phyloP scores from a whole-genome alignment of 148 eudicot genomes.

The Suaeda aralocaspica region DNA sequence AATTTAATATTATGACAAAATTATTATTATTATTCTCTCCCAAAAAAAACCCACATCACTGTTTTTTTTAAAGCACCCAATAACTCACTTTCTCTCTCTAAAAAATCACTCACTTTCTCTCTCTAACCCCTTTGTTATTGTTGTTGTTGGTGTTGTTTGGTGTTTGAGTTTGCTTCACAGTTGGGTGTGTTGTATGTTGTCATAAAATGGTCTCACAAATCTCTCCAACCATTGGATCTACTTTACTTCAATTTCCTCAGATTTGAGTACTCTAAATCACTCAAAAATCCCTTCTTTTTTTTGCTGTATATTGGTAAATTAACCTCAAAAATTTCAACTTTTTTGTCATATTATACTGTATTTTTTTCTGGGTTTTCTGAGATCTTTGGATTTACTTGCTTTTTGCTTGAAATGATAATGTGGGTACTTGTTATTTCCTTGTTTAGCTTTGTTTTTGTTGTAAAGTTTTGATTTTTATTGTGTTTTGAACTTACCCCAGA shows the following conservation, averaged over 20 bases:
- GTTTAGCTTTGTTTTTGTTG: slow-evolving; percentile 13
- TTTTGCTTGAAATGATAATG: slow-evolving; percentile 30
- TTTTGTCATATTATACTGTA: slow-evolving; percentile 7
- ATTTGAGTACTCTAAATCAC: slow-evolving; percentile 28
- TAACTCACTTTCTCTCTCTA: slow-evolving; percentile 4
- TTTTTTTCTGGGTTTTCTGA: slow-evolving; percentile 22
- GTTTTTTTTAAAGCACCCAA: slow-evolving; percentile 16
- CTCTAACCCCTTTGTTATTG: not conserved
- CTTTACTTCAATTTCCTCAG: slow-evolving; percentile 23
- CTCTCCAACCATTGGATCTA: slow-evolving; percentile 31
- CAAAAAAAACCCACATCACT: slow-evolving; percentile 3
- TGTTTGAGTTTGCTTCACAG: slow-evolving; percentile 19
- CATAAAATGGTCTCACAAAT: slow-evolving; percentile 18
- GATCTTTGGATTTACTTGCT: slow-evolving; percentile 18
- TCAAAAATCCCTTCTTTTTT: not conserved
- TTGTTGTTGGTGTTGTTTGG: not conserved
- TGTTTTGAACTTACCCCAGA: slow-evolving; percentile 18
- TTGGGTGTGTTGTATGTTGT: slow-evolving; percentile 11
- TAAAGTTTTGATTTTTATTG: slow-evolving; percentile 22
- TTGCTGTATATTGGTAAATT: slow-evolving; percentile 23
- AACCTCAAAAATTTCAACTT: not conserved
- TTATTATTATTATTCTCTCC: not conserved
- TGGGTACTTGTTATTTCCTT: slow-evolving; percentile 31
- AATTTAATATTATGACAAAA: not conserved
- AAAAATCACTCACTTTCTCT: slow-evolving; percentile 2